Percentiles rank a stretch among this genome's conserved stretches.
Conservation (phyloP, 192 early-diverging fungal species). For the Podochytrium sp. region DNA sequence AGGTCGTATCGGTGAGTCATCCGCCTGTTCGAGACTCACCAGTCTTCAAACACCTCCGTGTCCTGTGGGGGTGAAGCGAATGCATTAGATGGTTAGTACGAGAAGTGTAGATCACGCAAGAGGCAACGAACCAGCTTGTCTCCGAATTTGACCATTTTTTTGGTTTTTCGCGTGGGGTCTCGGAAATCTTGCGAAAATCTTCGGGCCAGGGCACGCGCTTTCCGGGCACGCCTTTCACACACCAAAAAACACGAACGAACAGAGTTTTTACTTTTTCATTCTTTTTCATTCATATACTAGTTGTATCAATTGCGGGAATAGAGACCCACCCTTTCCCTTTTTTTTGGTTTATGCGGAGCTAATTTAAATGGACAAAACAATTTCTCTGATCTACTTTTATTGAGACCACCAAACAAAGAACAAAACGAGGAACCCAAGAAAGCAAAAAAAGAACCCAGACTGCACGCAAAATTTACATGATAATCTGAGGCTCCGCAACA, state of each 20-base stretch:
- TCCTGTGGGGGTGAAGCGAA: not conserved
- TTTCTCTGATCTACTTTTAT: too few species aligned
- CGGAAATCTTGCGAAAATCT: too few species aligned
- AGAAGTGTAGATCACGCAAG: not conserved
- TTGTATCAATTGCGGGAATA: too few species aligned
- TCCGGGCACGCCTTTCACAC: too few species aligned
- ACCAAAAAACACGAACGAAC: too few species aligned
- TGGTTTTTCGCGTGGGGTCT: not conserved
- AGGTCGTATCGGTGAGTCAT: not conserved
- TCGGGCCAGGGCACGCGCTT: too few species aligned
- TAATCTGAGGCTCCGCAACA: constrained; percentile 43
- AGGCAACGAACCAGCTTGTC: constrained; percentile 25
- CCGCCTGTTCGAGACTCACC: not conserved
- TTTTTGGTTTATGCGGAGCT: too few species aligned
- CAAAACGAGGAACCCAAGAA: not conserved
- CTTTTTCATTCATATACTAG: not conserved
- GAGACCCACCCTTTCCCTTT: too few species aligned
- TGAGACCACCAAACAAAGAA: too few species aligned
- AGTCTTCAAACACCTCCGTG: constrained; percentile 25
- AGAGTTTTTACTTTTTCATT: too few species aligned
- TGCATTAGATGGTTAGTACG: not conserved
- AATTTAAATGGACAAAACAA: too few species aligned
- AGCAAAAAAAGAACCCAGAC: not conserved
- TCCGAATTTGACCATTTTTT: constrained; percentile 31
- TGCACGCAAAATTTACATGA: constrained; percentile 38